These are phyloP conservation scores for Globisporangium heterothallicum DNA, from an alignment of 352 stramenopile genomes.

Conservation along the genomic window DNA sequence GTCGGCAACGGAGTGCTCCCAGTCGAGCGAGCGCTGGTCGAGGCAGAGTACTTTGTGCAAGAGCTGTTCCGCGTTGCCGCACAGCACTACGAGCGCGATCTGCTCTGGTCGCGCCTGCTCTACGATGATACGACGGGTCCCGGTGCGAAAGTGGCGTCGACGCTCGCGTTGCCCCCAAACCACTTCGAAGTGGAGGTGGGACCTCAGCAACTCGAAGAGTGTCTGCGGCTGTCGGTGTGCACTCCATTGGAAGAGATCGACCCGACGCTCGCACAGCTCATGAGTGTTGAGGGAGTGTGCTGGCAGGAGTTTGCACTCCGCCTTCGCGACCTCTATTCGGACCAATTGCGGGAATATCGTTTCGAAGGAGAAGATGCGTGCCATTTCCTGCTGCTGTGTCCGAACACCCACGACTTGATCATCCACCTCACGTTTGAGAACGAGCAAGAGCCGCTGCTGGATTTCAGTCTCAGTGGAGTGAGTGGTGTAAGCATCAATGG, in stretches of 20 bases:
- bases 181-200: slow-evolving; percentile 73
- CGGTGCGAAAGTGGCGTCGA: slow-evolving; percentile 43
- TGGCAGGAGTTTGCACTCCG: slow-evolving; percentile 77
- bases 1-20: slow-evolving; percentile 48
- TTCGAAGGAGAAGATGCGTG: slow-evolving; percentile 71
- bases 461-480: slow-evolving; percentile 9
- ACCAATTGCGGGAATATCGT: slow-evolving; percentile 81
- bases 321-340: slow-evolving; percentile 71
- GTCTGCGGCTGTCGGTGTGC: slow-evolving; percentile 72
- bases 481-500: slow-evolving; percentile 13
- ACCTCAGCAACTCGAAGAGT: slow-evolving; percentile 80
- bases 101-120: slow-evolving; percentile 81
- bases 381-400: slow-evolving; percentile 77
- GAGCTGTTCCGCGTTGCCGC: slow-evolving; percentile 75
- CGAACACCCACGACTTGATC: slow-evolving; percentile 80
- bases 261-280: slow-evolving; percentile 56
- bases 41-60: slow-evolving; percentile 70
- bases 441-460: slow-evolving; percentile 16
- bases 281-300: slow-evolving; percentile 57
- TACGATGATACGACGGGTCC: slow-evolving; percentile 57
- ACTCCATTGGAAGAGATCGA: slow-evolving; percentile 77
- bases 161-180: slow-evolving; percentile 41
- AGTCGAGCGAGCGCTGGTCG: slow-evolving; percentile 58
- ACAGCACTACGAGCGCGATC: slow-evolving; percentile 80
- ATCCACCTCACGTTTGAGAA: slow-evolving; percentile 79